Base-by-base conservation (phyloP, 257 asterid genomes). In the Euphrasia confusa region DNA sequence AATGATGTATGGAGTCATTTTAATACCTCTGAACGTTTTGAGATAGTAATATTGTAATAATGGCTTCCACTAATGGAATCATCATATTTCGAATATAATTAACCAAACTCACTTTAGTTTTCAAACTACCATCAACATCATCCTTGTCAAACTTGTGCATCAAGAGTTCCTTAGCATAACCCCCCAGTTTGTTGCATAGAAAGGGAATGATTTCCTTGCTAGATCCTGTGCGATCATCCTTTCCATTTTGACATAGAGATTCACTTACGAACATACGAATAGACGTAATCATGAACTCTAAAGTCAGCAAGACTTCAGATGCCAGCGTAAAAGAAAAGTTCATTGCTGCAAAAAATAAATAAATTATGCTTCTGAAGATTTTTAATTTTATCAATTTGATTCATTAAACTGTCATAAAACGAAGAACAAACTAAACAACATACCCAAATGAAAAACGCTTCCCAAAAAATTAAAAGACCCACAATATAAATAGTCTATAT, bases 251-350 rank as follows among this genome's bases (percentile, higher is more conserved):
- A 4, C 59, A 58, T 58, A 27, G 60, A 70, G 80, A 63, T 65
- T 70, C 76, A 68, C 70, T 67, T 33, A 74, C 68, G 61, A 82
- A 77, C 74, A 64, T 66, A 52, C 76, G 93, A 72, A 89, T 70
- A 56, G 96, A 89, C 58, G 75, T 63, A 67, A 82, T 44, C 49
- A 82, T 48, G 49, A 78, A 68, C 76, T 82, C 90, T 66, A 86
- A 77, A 67, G 84, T 72, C 70, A 86, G 75, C 78, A 89, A 74
- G 65, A 79, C 83, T 72, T 89, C 84, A 37, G 90, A 79, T 69
- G 96, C 93, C 73, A 86, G 86, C 63, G 78, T 64, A 76, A 86
- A 82, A 67, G 96, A 89, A 74, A 80, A 68, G 65, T 79, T 74
- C 64, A 73, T 72, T 47, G 84, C 95, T 85, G 90, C 72, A 67